These are phyloP conservation scores for Cytospora piceicola DNA, from an alignment of 2,329 filamentous ascomycete genomes.

Conservation along the genomic window DNA sequence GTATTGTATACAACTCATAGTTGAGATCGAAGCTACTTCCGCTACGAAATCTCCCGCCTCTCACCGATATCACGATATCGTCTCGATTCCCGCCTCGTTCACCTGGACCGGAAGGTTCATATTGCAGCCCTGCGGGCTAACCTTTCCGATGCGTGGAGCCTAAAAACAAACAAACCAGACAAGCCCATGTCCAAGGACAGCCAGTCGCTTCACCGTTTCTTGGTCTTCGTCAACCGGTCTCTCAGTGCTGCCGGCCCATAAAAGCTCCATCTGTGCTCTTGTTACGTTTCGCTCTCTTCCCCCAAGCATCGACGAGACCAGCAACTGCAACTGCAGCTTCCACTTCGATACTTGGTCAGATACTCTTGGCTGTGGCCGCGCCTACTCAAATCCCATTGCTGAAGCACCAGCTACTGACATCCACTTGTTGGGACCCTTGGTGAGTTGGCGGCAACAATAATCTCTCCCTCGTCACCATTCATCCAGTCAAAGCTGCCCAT, in stretches of 20 bases:
- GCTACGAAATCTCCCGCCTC: not conserved
- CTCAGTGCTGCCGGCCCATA: conserved; percentile 4
- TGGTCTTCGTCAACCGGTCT: not conserved
- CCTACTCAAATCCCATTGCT: conserved; percentile 7
- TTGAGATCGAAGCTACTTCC: not conserved
- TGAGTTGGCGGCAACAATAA: conserved; percentile 9
- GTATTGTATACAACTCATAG: not conserved
- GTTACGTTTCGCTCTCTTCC: conserved; percentile 1
- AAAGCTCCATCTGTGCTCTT: conserved; percentile 15
- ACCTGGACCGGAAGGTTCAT: not conserved
- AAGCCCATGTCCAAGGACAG: not conserved
- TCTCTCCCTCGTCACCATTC: conserved; percentile 5
- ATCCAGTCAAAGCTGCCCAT: conserved; percentile 6
- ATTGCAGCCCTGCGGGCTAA: conserved; percentile 17
- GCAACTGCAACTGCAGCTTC: not conserved
- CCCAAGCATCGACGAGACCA: not conserved
- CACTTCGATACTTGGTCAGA: not conserved
- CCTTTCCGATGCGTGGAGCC: conserved; percentile 10
- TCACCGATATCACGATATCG: conserved; percentile 4
- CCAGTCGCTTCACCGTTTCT: conserved; percentile 5
- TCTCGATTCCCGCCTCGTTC: conserved; percentile 11
- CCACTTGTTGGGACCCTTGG: conserved; percentile 1
- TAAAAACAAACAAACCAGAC: conserved; percentile 17
- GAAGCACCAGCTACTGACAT: not conserved
- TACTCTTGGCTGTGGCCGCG: not conserved